Base-by-base conservation (phyloP, 2,329 filamentous ascomycete species). In the Apiospora sp. region DNA sequence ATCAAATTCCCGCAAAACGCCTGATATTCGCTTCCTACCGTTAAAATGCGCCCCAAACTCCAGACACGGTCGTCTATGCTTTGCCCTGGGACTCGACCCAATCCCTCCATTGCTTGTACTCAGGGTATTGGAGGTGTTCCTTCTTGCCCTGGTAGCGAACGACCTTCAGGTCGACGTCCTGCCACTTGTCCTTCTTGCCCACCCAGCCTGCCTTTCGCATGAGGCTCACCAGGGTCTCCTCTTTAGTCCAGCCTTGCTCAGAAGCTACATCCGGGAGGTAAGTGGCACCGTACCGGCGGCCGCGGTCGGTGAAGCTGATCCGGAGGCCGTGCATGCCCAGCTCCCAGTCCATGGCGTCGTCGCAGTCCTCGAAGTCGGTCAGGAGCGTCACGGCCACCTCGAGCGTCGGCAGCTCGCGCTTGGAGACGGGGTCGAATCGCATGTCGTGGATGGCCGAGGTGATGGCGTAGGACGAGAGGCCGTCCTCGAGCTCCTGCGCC, bases 191-290 rank as follows among this genome's bases (percentile, higher is more conserved):
- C 74, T 88, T 90, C 88, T 92, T 94, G 0, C 94, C 95, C 72
- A 88, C 88, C 95, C 95, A 99, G 1, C 96, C 96, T 0, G 95
- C 95, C 87, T 99, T 99, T 73, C 94, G 89, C 92, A 98, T 96
- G 80, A 98, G 84, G 82, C 94, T 97, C 71, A 95, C 88, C 3
- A 99, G 83, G 0, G 96, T 94, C 87, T 98, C 94, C 81, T 98
- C 95, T 83, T 96, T 95, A 14, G 89, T 94, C 96, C 96, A 99
- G 22, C 94, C 95, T 81, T 98, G 96, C 86, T 99, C 96, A 0
- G 89, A 86, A 13, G 96, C 93, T 7, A 99, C 95, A 80, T 98
- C 94, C 0, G 96, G 96, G 19, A 99, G 88, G 79, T 98, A 99
- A 0, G 96, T 98, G 0, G 94, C 90, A 22, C 95, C 94, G 80